Conservation (phyloP, 2,329 filamentous ascomycete genomes). For the Phaeomoniella chlamydospora region DNA sequence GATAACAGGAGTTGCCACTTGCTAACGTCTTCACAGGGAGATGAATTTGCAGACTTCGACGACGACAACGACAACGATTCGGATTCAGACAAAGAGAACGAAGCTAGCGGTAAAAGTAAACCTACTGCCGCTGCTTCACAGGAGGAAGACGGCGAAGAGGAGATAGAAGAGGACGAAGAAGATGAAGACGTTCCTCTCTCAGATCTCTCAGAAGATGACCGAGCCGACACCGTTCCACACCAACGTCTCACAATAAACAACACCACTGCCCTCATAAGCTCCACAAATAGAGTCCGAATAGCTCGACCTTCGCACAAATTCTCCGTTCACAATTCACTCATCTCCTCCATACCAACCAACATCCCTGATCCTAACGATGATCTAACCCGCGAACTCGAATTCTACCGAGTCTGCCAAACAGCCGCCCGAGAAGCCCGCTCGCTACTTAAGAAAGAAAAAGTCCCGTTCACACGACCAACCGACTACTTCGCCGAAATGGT, state of each 20-base stretch:
- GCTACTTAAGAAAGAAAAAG: constrained; percentile 66
- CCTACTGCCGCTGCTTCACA: constrained; percentile 39
- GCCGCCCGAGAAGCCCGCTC: constrained; percentile 59
- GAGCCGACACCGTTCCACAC: constrained; percentile 75
- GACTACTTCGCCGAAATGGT: constrained; percentile 99
- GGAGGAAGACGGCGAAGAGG: constrained; percentile 40
- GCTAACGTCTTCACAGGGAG: not conserved
- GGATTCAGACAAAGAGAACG: constrained; percentile 15
- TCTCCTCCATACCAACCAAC: constrained; percentile 41
- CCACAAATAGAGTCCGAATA: constrained; percentile 58
- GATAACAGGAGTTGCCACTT: too few species aligned
- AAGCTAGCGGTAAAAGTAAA: constrained; percentile 23
- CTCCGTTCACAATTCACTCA: constrained; percentile 69
- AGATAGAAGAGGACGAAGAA: constrained; percentile 37
- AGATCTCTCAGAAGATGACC: constrained; percentile 68
- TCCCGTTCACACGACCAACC: constrained; percentile 73
- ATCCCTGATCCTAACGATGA: constrained; percentile 84
- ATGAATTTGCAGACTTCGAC: constrained; percentile 4
- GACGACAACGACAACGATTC: constrained; percentile 3
- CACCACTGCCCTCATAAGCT: constrained; percentile 66
- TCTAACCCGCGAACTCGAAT: constrained; percentile 77
- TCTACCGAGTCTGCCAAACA: constrained; percentile 78
- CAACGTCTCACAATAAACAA: constrained; percentile 97
- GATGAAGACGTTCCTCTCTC: constrained; percentile 83
- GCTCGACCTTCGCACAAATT: constrained; percentile 46